A percentile compares a stretch with the other conserved stretches of the same genome.
Evolutionary conservation across 2,329 filamentous ascomycete genomes (phyloP).

Genomic region (Pyricularia pennisetigena): DNA sequence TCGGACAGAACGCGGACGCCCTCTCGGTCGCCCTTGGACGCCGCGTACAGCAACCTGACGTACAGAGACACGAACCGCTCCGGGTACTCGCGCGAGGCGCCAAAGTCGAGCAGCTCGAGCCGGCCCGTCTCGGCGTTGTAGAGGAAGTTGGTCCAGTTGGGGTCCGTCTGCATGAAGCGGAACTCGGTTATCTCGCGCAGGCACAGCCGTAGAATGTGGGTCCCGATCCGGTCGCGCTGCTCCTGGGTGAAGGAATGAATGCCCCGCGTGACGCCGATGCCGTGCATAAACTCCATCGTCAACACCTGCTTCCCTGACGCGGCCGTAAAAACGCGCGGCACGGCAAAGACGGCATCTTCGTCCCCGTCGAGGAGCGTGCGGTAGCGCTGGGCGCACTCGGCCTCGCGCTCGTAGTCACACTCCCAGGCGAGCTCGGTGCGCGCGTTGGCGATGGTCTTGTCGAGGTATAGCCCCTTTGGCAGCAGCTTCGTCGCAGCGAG

Average conservation of each 20-base stretch:
- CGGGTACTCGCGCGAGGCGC: constrained; percentile 80
- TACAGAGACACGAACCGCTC: constrained; percentile 72
- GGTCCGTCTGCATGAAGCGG: constrained; percentile 97
- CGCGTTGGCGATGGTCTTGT: constrained; percentile 96
- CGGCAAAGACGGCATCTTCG: constrained; percentile 63
- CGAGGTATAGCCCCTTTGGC: constrained; percentile 84
- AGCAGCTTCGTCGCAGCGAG: constrained; percentile 84
- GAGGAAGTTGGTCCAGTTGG: constrained; percentile 98
- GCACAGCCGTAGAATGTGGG: constrained; percentile 83
- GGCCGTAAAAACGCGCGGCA: constrained; percentile 39
- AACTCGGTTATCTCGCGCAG: constrained; percentile 91
- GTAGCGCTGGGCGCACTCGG: constrained; percentile 69
- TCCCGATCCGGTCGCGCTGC: constrained; percentile 93
- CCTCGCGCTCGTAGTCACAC: constrained; percentile 89
- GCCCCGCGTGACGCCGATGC: constrained; percentile 75
- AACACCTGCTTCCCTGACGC: constrained; percentile 20
- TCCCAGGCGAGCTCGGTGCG: constrained; percentile 91
- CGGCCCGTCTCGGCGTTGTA: constrained; percentile 65
- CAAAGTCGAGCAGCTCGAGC: constrained; percentile 91
- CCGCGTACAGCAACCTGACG: constrained; percentile 69
- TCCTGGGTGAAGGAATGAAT: constrained; percentile 65
- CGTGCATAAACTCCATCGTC: constrained; percentile 87
- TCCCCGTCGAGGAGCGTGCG: constrained; percentile 56
- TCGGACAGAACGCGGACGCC: constrained; percentile 60
- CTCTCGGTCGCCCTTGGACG: constrained; percentile 57